phyloP scores from a whole-genome alignment of 768 basidiomycete species.

The Gelatoporia subvermispora region DNA sequence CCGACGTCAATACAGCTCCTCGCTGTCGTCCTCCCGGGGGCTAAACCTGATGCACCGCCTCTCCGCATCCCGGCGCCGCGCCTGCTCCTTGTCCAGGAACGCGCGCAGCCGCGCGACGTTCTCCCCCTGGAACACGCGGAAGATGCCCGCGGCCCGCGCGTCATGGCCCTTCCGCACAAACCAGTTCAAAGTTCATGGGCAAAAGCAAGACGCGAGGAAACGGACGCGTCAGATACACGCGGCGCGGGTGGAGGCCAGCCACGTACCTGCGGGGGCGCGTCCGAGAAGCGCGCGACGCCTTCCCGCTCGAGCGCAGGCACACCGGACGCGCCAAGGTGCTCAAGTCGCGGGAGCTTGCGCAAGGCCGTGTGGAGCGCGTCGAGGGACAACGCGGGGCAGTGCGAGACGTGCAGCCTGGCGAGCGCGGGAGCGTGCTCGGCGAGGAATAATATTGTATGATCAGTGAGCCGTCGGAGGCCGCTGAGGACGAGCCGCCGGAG shows the following conservation, averaged over 20 bases:
- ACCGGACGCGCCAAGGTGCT: slow-evolving; percentile 77
- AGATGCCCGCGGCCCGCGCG: slow-evolving; percentile 60
- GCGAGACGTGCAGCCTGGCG: slow-evolving; percentile 81
- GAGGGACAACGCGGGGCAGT: slow-evolving; percentile 78
- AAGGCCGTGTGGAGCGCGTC: slow-evolving; percentile 70
- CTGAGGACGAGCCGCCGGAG: slow-evolving; percentile 78
- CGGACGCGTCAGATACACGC: not conserved
- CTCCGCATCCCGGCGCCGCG: slow-evolving; percentile 55
- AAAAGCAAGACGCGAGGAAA: not conserved
- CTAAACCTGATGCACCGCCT: slow-evolving; percentile 52
- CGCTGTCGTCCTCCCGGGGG: slow-evolving; percentile 58
- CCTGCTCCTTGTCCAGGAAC: slow-evolving; percentile 70
- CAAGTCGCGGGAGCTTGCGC: slow-evolving; percentile 51
- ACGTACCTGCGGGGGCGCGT: slow-evolving; percentile 59
- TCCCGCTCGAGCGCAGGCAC: slow-evolving; percentile 66
- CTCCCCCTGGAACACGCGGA: slow-evolving; percentile 74
- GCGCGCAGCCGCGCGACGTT: slow-evolving; percentile 57
- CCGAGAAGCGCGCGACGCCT: slow-evolving; percentile 75
- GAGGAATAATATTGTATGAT: slow-evolving; percentile 74
- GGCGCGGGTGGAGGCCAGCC: not conserved
- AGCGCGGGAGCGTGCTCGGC: slow-evolving; percentile 66
- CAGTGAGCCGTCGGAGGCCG: slow-evolving; percentile 77
- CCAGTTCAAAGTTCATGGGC: not conserved
- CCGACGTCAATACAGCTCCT: slow-evolving; percentile 54
- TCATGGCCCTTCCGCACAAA: slow-evolving; percentile 61